These are phyloP conservation scores for Colletotrichum sidae DNA, from an alignment of 2,329 filamentous ascomycete genomes.

Conservation along the genomic window DNA sequence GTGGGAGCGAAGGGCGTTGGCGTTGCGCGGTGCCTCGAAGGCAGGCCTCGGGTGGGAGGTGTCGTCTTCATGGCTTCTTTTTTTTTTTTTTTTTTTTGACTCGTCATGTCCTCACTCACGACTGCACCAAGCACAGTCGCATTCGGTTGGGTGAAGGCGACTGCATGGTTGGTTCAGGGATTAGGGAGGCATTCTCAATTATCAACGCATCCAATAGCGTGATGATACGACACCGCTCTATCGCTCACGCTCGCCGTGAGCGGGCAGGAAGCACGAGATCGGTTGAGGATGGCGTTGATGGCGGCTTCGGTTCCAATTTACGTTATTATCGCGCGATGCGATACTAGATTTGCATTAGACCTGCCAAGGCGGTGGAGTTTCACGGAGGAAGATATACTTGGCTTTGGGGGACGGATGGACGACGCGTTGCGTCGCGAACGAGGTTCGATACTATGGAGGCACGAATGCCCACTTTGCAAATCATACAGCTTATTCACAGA, in stretches of 20 bases:
- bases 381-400: slow-evolving; percentile 4
- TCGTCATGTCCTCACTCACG: neutral
- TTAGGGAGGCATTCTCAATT: slow-evolving; percentile 28
- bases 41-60: slow-evolving; percentile 11
- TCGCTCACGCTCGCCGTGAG: slow-evolving; percentile 10
- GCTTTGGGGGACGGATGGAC: slow-evolving; percentile 2
- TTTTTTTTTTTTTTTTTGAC: slow-evolving; percentile 4
- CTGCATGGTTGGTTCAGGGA: slow-evolving; percentile 23
- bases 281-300: slow-evolving; percentile 17
- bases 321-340: neutral
- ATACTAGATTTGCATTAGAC: slow-evolving; percentile 35
- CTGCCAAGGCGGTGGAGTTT: slow-evolving; percentile 17
- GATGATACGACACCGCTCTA: slow-evolving; percentile 32
- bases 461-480: neutral
- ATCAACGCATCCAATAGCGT: slow-evolving; percentile 19
- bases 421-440: slow-evolving; percentile 3
- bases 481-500: neutral
- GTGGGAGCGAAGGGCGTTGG: too few relatives aligned
- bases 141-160: slow-evolving; percentile 4
- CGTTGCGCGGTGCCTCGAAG: slow-evolving; percentile 11
- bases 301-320: slow-evolving; percentile 8
- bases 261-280: slow-evolving; percentile 27
- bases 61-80: slow-evolving; percentile 6
- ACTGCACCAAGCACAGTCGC: neutral
- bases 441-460: neutral